Conservation (phyloP, 139 green algal species). For the Picochlorum sp. region DNA sequence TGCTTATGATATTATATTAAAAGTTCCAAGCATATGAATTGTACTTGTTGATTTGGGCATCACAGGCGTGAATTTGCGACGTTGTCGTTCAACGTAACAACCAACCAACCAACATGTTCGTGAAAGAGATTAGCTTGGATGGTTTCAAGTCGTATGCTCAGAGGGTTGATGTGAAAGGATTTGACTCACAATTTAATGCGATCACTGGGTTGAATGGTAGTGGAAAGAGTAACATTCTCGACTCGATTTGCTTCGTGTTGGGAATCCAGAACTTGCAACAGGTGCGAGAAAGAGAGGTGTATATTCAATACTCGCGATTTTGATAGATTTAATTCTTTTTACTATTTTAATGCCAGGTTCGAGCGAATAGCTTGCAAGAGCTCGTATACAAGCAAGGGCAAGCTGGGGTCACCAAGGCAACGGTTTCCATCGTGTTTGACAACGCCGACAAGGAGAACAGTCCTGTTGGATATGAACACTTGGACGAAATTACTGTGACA, state of each 20-base stretch:
- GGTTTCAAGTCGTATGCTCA: constrained; percentile 99
- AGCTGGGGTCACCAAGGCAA: constrained; percentile 93
- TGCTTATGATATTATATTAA: too few relatives aligned
- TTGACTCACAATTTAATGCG: constrained; percentile 96
- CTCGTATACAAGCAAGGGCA: constrained; percentile 99
- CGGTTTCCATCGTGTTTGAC: constrained; percentile 95
- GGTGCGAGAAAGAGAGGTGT: constrained; percentile 28
- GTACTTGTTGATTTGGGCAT: too few relatives aligned
- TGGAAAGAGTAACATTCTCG: constrained; percentile 98
- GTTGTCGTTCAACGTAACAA: too few relatives aligned
- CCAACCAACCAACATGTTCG: constrained; percentile 66
- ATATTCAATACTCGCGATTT: not conserved
- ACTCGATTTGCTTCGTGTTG: constrained; percentile 98
- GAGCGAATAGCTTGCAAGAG: constrained; percentile 86
- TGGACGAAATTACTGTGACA: constrained; percentile 88
- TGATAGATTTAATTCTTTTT: not conserved
- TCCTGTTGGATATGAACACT: constrained; percentile 86
- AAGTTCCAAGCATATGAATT: too few relatives aligned
- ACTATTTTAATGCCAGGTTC: constrained; percentile 59
- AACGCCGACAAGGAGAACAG: constrained; percentile 72
- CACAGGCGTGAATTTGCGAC: too few relatives aligned
- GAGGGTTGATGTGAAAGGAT: constrained; percentile 69
- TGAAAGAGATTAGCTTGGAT: constrained; percentile 92
- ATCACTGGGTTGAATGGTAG: constrained; percentile 97
- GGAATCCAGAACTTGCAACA: constrained; percentile 92